phyloP scores from a whole-genome alignment of 2,329 filamentous ascomycete species.

The Cylindrodendrum hubeiense region DNA sequence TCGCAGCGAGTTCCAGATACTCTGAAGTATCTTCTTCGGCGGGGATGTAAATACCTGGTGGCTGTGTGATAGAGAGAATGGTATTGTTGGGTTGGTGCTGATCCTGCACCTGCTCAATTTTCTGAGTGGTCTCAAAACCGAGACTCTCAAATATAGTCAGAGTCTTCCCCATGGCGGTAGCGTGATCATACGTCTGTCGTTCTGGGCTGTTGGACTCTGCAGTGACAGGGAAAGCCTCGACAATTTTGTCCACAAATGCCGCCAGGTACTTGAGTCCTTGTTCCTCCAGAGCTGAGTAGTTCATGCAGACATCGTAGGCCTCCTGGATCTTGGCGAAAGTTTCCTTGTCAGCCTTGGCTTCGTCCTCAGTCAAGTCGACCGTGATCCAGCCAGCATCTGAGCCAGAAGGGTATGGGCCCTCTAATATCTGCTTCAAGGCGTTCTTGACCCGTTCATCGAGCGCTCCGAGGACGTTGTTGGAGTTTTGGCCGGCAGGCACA shows the following conservation, averaged over 20 bases:
- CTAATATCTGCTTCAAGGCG: constrained; percentile 39
- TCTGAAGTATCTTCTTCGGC: background rate
- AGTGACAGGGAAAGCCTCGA: constrained; percentile 22
- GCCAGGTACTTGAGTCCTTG: constrained; percentile 68
- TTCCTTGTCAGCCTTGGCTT: constrained; percentile 62
- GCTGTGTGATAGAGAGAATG: background rate
- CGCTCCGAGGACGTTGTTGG: background rate
- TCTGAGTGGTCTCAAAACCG: constrained; percentile 26
- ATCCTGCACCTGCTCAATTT: constrained; percentile 3
- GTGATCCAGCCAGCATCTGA: constrained; percentile 27
- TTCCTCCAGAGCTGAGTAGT: constrained; percentile 68
- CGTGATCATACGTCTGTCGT: background rate
- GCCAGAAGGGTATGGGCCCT: constrained; percentile 71
- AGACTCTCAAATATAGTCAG: constrained; percentile 28
- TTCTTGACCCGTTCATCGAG: background rate
- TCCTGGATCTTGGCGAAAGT: constrained; percentile 77
- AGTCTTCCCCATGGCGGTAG: constrained; percentile 18
- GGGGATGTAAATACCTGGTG: background rate
- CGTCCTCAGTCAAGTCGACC: constrained; percentile 40
- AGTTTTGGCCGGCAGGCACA: constrained; percentile 70
- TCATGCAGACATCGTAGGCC: constrained; percentile 75
- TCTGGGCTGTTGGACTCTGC: background rate
- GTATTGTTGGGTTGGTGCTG: background rate
- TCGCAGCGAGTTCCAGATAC: constrained; percentile 15
- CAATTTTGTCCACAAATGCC: constrained; percentile 60